A percentile compares a stretch with the other conserved stretches of the same genome.
phyloP scores from a whole-genome alignment of 2,329 filamentous ascomycete species.

The Talaromyces sp. region DNA sequence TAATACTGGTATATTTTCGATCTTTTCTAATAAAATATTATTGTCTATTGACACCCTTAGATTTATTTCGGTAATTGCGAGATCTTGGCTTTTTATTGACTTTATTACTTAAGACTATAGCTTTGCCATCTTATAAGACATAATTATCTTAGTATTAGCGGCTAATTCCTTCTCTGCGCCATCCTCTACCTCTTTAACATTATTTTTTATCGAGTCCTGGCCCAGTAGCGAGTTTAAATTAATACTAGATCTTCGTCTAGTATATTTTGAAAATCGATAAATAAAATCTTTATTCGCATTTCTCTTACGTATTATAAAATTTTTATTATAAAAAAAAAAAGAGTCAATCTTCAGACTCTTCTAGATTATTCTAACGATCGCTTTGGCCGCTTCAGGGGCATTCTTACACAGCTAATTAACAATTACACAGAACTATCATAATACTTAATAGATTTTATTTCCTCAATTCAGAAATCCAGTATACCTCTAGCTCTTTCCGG shows the following conservation, averaged over 20 bases:
- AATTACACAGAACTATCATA: background rate
- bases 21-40: no score
- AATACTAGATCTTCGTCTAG: no score
- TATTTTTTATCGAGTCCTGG: background rate
- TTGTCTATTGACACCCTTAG: no score
- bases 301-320: background rate
- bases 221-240: no score
- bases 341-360: background rate
- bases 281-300: background rate
- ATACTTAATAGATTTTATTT: background rate
- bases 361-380: background rate
- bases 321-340: background rate
- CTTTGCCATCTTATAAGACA: no score
- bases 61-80: no score
- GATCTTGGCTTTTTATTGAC: no score
- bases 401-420: background rate
- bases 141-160: no score
- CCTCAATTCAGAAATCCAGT: background rate
- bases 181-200: background rate
- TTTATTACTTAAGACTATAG: no score
- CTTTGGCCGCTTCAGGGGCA: background rate
- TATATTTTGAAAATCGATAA: background rate
- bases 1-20: no score
- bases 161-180: background rate
- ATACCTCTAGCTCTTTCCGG: background rate